Evolutionary conservation across 345 rosid genomes (phyloP).

Genomic region (Populus davidiana): DNA sequence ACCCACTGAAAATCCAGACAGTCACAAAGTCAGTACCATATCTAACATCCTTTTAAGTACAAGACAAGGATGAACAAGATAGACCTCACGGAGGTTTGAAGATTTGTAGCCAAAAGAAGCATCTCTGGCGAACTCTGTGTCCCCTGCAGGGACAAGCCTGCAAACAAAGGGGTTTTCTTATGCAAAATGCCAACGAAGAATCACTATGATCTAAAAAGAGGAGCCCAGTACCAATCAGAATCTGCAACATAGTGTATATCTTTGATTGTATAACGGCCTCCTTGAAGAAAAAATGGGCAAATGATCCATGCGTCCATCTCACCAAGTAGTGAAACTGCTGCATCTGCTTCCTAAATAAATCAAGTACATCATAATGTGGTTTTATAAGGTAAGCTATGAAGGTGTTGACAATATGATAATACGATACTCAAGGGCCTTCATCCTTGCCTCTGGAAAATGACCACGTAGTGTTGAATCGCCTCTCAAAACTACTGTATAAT

Average conservation of each 20-base stretch:
- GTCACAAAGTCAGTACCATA: conserved; percentile 13
- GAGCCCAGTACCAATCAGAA: conserved; percentile 54
- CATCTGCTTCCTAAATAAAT: conserved; percentile 74
- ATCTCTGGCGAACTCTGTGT: conserved; percentile 93
- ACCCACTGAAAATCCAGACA: conserved; percentile 64
- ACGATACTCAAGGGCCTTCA: not conserved
- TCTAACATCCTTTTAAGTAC: conserved; percentile 2
- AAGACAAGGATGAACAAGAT: conserved; percentile 8
- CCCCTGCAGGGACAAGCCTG: conserved; percentile 94
- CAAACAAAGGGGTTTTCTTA: conserved; percentile 17
- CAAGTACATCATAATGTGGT: conserved; percentile 11
- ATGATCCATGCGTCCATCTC: conserved; percentile 94
- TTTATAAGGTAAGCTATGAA: conserved; percentile 3
- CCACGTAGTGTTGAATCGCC: conserved; percentile 98
- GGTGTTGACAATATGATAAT: not conserved
- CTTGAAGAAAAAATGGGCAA: conserved; percentile 97
- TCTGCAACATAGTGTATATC: conserved; percentile 94
- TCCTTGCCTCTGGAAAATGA: conserved; percentile 91
- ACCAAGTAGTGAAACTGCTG: conserved; percentile 81
- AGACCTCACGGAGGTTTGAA: conserved; percentile 83
- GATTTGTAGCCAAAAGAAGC: conserved; percentile 89
- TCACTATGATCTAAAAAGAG: not conserved
- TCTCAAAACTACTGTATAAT: conserved; percentile 80
- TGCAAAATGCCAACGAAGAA: not conserved
- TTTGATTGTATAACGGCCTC: conserved; percentile 87